Base-by-base conservation (phyloP, 129 eudicot species). In the Arctium lappa region DNA sequence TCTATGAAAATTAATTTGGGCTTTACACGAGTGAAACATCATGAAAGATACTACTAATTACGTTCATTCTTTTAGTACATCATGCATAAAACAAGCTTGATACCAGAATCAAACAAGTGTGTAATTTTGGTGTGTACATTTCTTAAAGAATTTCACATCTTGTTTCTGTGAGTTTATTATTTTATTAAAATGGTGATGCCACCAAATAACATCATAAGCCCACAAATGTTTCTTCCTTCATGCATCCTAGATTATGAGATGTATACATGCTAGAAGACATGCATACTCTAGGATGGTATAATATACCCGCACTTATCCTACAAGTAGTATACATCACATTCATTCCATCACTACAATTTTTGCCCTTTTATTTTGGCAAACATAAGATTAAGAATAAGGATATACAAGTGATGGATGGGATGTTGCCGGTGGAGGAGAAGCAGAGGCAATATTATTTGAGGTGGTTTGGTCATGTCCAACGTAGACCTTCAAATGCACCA, bases 351-450 rank as follows among this genome's bases (percentile, higher is more conserved):
- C 62, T 50, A 50, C 62, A 50, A 50, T 50, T 50, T 50, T 50
- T 42, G 8, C 4, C 62, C 15, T 3, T 50, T 50, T 50, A 11
- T 10, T 50, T 12, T 50, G 18, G 62, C n/a, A 50, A 50, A 1
- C 62, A 50, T 50, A 11, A 10, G 62, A 50, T 50, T 1, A 12
- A 11, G 5, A 50, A 13, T 40, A 40, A 40, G 46, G 46, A 40
- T 4, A 37, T 37, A 37, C 40, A 37, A 37, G 40, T 1, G 60
- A 46, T 27, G 65, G 36, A 75, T 13, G 39, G 6, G 68, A 15
- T 44, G n/a, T 66, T 44, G 79, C 75, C 36, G 22, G 27, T 74
- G 63, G 77, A 73, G n/a, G 38, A 74, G 50, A 74, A 10, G 63
- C 78, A 12, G 79, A 48, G 68, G 66, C 66, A 30, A 75, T 40